Percentiles rank a stretch among this genome's conserved stretches.
Conservation (phyloP, 257 asterid genomes). For the Ocimum tenuiflorum region DNA sequence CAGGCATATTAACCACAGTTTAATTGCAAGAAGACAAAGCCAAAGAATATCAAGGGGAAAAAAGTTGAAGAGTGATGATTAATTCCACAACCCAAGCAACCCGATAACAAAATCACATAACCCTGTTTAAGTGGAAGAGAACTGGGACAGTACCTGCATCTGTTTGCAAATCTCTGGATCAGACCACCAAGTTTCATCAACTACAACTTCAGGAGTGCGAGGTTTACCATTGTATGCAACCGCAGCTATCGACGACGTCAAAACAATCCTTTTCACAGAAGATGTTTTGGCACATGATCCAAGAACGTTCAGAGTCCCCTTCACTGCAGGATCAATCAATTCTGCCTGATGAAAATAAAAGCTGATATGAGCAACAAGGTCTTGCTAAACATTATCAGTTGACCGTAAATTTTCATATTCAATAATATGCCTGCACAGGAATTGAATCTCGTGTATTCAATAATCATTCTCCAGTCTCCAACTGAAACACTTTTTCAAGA, state of each 20-base stretch:
- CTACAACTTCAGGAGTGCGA: conserved; percentile 49
- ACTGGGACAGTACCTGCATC: conserved; percentile 25
- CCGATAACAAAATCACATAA: background rate
- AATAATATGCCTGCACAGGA: background rate
- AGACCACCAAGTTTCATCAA: conserved; percentile 73
- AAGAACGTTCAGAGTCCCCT: conserved; percentile 79
- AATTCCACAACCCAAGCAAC: too few relatives aligned
- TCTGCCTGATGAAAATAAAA: conserved; percentile 48
- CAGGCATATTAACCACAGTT: background rate
- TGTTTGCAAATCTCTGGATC: conserved; percentile 46
- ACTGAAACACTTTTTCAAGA: background rate
- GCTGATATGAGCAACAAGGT: conserved; percentile 12
- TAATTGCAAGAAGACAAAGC: too few relatives aligned
- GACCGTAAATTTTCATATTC: background rate
- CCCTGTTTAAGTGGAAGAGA: background rate
- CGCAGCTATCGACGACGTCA: conserved; percentile 78
- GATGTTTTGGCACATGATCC: conserved; percentile 59
- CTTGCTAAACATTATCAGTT: conserved; percentile 7
- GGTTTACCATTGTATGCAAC: conserved; percentile 54
- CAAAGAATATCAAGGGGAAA: background rate
- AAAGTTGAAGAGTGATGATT: background rate
- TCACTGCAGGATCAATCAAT: conserved; percentile 71
- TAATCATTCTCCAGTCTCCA: background rate
- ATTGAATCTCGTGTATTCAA: background rate
- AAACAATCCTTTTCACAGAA: conserved; percentile 52